phyloP scores from a whole-genome alignment of 805 yeast species.

The Saturnispora bothae region DNA sequence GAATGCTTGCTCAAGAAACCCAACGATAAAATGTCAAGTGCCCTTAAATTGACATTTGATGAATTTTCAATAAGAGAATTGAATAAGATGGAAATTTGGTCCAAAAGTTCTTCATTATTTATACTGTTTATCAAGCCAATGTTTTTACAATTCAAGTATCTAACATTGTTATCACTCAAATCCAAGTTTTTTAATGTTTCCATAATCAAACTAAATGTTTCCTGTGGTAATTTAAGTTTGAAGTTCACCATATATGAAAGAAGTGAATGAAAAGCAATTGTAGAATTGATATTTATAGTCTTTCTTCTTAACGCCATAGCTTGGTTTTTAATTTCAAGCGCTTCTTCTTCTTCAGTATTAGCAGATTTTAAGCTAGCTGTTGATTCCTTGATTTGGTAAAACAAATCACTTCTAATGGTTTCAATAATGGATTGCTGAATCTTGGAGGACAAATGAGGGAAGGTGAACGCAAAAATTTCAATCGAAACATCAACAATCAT shows the following conservation, averaged over 20 bases:
- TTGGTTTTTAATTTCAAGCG: conserved; percentile 5
- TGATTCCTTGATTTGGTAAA: conserved; percentile 29
- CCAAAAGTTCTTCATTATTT: conserved; percentile 19
- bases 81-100: conserved; percentile 42
- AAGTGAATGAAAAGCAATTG: conserved; percentile 53
- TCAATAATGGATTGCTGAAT: conserved; percentile 86
- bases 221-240: conserved; percentile 16
- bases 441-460: conserved; percentile 62
- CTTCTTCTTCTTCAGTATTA: conserved; percentile 11
- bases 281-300: conserved; percentile 51
- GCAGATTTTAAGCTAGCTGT: background rate
- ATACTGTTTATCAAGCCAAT: conserved; percentile 24
- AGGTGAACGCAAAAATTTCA: conserved; percentile 59
- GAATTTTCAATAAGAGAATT: conserved; percentile 53
- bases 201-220: conserved; percentile 18
- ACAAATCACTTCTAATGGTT: conserved; percentile 49
- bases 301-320: conserved; percentile 20
- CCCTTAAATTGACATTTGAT: conserved; percentile 53
- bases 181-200: conserved; percentile 22
- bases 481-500: conserved; percentile 68
- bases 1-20: conserved; percentile 21
- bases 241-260: conserved; percentile 22
- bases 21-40: conserved; percentile 41
- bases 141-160: conserved; percentile 24
- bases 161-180: conserved; percentile 15